These are phyloP conservation scores for Capillidium rhysosporum DNA, from an alignment of 371 early-diverging fungal genomes.

Conservation along the genomic window DNA sequence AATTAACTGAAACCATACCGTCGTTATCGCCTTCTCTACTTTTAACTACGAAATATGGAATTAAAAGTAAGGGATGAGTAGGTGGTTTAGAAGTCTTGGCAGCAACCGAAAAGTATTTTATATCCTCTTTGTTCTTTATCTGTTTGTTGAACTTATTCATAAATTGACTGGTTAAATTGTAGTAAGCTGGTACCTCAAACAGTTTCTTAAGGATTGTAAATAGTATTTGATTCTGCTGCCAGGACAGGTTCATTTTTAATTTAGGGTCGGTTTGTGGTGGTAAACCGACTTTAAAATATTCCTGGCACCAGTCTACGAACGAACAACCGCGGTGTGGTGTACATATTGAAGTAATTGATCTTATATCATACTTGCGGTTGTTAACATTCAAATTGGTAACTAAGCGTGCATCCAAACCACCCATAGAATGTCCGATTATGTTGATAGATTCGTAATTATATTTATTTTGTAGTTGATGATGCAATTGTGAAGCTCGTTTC, in stretches of 20 bases:
- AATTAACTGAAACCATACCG: constrained; percentile 62
- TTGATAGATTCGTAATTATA: constrained; percentile 3
- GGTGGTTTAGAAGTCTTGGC: constrained; percentile 26
- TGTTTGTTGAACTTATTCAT: constrained; percentile 58
- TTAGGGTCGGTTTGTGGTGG: neutral
- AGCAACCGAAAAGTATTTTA: constrained; percentile 65
- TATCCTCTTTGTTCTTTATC: constrained; percentile 53
- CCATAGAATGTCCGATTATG: constrained; percentile 27
- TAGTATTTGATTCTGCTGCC: neutral
- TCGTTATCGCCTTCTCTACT: constrained; percentile 75
- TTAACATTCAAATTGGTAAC: constrained; percentile 38
- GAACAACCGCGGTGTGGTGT: constrained; percentile 84
- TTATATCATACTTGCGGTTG: constrained; percentile 33
- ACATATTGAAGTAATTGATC: constrained; percentile 63
- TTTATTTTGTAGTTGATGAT: constrained; percentile 10
- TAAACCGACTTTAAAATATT: constrained; percentile 31
- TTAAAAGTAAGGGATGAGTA: constrained; percentile 8
- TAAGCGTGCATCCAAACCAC: constrained; percentile 72
- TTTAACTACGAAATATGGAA: constrained; percentile 31
- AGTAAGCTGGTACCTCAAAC: constrained; percentile 74
- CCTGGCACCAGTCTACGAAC: constrained; percentile 81
- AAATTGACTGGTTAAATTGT: constrained; percentile 70
- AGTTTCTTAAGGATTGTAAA: constrained; percentile 1
- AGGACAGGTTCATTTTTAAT: neutral
- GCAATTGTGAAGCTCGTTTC: constrained; percentile 56